Evolutionary conservation across 331 rosid genomes (phyloP).

Genomic region (Malus hybrid): DNA sequence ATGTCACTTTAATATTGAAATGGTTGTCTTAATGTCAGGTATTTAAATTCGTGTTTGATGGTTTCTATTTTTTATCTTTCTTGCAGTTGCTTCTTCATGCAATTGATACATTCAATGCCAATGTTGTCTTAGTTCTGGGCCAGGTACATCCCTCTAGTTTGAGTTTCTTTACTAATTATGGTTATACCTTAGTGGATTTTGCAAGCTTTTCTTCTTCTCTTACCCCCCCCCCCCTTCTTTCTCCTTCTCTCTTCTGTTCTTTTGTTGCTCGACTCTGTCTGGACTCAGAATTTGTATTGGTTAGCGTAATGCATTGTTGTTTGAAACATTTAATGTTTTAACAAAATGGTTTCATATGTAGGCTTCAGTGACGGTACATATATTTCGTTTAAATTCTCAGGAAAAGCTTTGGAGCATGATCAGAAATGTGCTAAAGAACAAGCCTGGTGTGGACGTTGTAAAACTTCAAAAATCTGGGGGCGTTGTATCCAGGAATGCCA

Average conservation of each 20-base stretch:
- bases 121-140: conserved; percentile 88
- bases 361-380: neutral
- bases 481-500: conserved; percentile 75
- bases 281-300: neutral
- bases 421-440: conserved; percentile 64
- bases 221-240: neutral
- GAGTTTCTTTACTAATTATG: neutral
- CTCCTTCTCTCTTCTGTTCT: neutral
- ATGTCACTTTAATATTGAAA: neutral
- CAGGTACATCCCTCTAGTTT: conserved; percentile 46
- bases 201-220: neutral
- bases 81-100: conserved; percentile 92
- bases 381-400: conserved; percentile 30
- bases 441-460: conserved; percentile 83
- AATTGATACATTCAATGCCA: conserved; percentile 70
- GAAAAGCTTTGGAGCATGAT: conserved; percentile 95
- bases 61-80: conserved; percentile 5
- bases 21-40: conserved; percentile 7
- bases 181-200: neutral
- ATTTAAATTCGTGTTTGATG: neutral
- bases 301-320: neutral
- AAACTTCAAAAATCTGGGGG: conserved; percentile 98
- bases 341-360: neutral
- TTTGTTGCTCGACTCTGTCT: neutral
- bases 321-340: neutral